Conservation (phyloP, 2,329 filamentous ascomycete genomes). For the Xylaria sp. region DNA sequence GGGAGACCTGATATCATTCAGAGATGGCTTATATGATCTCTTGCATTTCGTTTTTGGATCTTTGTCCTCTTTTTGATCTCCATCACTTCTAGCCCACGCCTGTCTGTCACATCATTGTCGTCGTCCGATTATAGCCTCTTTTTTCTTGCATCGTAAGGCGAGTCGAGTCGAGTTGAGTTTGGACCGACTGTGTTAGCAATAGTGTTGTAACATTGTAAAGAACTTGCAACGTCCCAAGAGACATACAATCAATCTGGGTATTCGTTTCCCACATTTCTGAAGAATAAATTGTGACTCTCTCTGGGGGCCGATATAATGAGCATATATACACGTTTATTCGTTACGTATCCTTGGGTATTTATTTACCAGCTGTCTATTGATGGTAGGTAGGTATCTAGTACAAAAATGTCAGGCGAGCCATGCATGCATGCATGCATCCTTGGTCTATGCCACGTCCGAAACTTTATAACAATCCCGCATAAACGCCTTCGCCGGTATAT, state of each 20-base stretch:
- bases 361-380: no score
- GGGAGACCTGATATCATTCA: constrained; percentile 20
- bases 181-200: constrained; percentile 16
- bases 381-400: no score
- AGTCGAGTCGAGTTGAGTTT: constrained; percentile 15
- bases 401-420: no score
- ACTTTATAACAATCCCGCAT: neutral
- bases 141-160: constrained; percentile 13
- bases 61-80: neutral
- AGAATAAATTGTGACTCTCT: neutral
- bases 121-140: neutral
- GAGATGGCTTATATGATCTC: constrained; percentile 17
- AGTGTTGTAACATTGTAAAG: constrained; percentile 24
- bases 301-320: no score
- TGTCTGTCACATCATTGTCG: neutral
- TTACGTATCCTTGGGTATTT: no score
- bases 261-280: neutral
- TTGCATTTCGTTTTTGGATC: constrained; percentile 19
- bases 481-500: neutral
- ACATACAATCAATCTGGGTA: constrained; percentile 6
- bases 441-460: neutral
- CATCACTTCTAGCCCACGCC: neutral
- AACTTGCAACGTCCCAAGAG: constrained; percentile 14
- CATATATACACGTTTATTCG: no score
- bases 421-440: no score